phyloP scores from a whole-genome alignment of 2,329 filamentous ascomycete genomes.

The Lecanicillium sp. region DNA sequence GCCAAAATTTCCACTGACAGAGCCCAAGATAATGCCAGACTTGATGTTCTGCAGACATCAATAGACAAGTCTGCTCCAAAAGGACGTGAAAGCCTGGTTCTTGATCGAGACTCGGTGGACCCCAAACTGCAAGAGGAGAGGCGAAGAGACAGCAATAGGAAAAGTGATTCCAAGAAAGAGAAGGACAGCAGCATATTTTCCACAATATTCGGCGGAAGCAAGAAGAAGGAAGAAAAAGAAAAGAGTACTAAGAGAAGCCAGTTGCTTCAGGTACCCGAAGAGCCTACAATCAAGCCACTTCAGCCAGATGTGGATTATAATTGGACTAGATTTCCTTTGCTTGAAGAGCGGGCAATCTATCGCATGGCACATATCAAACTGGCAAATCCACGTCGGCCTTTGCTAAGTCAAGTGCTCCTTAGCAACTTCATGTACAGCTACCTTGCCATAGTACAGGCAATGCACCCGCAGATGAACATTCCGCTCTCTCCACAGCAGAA shows the following conservation, averaged over 20 bases:
- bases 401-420: conserved; percentile 90
- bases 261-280: conserved; percentile 70
- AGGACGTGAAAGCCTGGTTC: conserved; percentile 72
- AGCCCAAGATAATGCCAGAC: conserved; percentile 66
- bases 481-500: conserved; percentile 74
- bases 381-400: conserved; percentile 85
- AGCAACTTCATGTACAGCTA: conserved; percentile 99
- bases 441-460: conserved; percentile 94
- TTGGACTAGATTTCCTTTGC: conserved; percentile 89
- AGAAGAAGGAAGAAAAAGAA: conserved; percentile 78
- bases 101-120: conserved; percentile 70
- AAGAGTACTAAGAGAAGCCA: conserved; percentile 64
- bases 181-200: conserved; percentile 92
- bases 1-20: conserved; percentile 48
- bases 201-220: conserved; percentile 81
- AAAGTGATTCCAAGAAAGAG: conserved; percentile 76
- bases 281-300: conserved; percentile 61
- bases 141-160: conserved; percentile 71
- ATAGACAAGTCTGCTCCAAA: conserved; percentile 61
- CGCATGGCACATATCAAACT: conserved; percentile 98
- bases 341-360: conserved; percentile 95
- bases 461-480: conserved; percentile 93
- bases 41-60: conserved; percentile 81
- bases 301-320: conserved; percentile 89
- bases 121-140: conserved; percentile 70